Conservation (phyloP, 2,329 filamentous ascomycete species). For the Leptographium wingfieldii region DNA sequence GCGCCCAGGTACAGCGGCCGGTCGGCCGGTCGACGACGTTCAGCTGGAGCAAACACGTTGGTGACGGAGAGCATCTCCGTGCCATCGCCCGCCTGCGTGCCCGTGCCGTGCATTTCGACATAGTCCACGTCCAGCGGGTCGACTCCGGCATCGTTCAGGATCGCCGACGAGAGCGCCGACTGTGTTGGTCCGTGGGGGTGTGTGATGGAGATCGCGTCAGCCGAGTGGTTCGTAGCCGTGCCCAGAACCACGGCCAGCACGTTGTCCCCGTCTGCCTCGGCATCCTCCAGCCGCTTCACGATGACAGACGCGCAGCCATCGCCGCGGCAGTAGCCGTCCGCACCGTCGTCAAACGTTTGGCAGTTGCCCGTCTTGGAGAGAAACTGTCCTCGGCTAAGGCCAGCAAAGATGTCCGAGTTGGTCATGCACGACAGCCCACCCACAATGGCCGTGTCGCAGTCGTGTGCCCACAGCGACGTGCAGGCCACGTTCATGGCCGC, state of each 20-base stretch:
- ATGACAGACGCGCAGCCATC: slow-evolving; percentile 36
- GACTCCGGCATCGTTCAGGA: slow-evolving; percentile 60
- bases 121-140: slow-evolving; percentile 69
- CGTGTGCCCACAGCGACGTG: slow-evolving; percentile 57
- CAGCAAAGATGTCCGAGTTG: slow-evolving; percentile 66
- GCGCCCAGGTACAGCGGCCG: slow-evolving; percentile 49
- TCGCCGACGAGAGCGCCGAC: slow-evolving; percentile 54
- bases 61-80: slow-evolving; percentile 72
- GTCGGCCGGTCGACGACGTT: slow-evolving; percentile 31
- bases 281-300: slow-evolving; percentile 69
- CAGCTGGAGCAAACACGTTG: slow-evolving; percentile 34
- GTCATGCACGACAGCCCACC: slow-evolving; percentile 72
- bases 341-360: slow-evolving; percentile 26
- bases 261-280: slow-evolving; percentile 62
- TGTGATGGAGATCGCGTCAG: slow-evolving; percentile 70
- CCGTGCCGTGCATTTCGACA: slow-evolving; percentile 83
- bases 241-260: slow-evolving; percentile 65
- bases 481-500: slow-evolving; percentile 63
- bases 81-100: slow-evolving; percentile 73
- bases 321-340: slow-evolving; percentile 52
- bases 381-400: slow-evolving; percentile 63
- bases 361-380: slow-evolving; percentile 63
- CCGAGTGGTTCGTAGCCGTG: slow-evolving; percentile 69
- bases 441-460: slow-evolving; percentile 68
- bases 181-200: slow-evolving; percentile 71